Conservation (phyloP, 2,329 filamentous ascomycete genomes). For the Colletotrichum theobromicola region DNA sequence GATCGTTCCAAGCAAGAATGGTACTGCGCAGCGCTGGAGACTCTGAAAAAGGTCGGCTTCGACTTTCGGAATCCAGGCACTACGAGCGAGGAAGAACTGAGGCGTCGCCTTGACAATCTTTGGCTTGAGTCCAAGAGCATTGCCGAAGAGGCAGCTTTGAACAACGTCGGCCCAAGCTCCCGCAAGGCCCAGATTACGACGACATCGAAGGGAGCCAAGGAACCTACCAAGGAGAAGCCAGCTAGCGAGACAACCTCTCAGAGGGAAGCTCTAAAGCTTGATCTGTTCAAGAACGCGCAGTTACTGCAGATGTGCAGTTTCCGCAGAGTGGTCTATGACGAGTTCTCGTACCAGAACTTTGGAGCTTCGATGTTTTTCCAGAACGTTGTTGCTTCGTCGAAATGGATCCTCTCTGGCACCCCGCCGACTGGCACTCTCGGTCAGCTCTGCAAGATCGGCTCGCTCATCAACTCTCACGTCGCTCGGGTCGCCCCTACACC, state of each 20-base stretch:
- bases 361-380: constrained; percentile 36
- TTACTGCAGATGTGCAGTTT: constrained; percentile 43
- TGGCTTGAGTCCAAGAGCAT: neutral
- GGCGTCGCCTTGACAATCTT: neutral
- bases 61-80: neutral
- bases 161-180: constrained; percentile 6
- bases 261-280: neutral
- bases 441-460: constrained; percentile 39
- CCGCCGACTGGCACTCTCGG: constrained; percentile 40
- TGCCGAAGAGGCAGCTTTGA: neutral
- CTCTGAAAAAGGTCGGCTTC: neutral
- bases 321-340: constrained; percentile 45
- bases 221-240: neutral
- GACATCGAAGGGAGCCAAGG: neutral
- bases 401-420: constrained; percentile 51
- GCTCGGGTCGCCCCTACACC: constrained; percentile 38
- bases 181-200: constrained; percentile 3
- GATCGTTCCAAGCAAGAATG: neutral
- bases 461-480: constrained; percentile 42
- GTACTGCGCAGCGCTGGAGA: neutral
- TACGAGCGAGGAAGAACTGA: neutral
- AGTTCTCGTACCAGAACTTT: constrained; percentile 45
- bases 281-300: constrained; percentile 19
- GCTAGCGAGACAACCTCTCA: neutral
- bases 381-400: constrained; percentile 34